These are phyloP conservation scores for Gracilariopsis chorda DNA, from an alignment of 23 red algal genomes.

Conservation along the genomic window DNA sequence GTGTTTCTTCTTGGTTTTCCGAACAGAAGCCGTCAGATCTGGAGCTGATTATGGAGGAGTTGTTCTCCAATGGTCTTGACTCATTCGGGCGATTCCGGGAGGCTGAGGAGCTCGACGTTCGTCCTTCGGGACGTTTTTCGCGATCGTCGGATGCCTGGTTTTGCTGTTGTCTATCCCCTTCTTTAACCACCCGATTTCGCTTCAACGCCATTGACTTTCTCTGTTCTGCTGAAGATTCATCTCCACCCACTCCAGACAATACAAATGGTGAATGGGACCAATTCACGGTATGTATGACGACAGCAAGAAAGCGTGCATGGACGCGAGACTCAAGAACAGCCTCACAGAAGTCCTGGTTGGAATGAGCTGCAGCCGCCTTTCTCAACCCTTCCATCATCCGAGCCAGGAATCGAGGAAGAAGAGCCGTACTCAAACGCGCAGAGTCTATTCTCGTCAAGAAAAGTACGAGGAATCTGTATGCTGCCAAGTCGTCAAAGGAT, in stretches of 20 bases:
- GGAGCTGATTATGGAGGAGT: background rate
- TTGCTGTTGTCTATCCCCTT: background rate
- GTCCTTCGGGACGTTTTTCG: background rate
- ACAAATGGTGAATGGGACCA: conserved; percentile 42
- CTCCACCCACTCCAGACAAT: background rate
- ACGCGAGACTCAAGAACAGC: conserved; percentile 36
- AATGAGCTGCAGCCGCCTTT: background rate
- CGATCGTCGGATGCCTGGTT: background rate
- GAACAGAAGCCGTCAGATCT: too few species aligned
- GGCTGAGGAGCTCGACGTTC: background rate
- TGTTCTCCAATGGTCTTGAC: too few species aligned
- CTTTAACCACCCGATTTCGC: background rate
- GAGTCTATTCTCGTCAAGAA: conserved; percentile 42
- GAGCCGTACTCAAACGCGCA: conserved; percentile 16
- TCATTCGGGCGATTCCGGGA: too few species aligned
- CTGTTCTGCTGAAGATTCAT: background rate
- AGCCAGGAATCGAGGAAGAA: conserved; percentile 3
- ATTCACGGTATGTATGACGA: conserved; percentile 17
- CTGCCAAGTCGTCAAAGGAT: conserved; percentile 13
- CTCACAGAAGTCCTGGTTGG: conserved; percentile 35
- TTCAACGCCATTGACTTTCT: background rate
- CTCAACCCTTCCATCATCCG: background rate
- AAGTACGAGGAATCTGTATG: conserved; percentile 26
- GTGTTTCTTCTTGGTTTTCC: background rate
- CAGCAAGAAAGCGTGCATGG: conserved; percentile 33